These are phyloP conservation scores for Sherardia arvensis DNA, from an alignment of 257 asterid species.

Conservation along the genomic window DNA sequence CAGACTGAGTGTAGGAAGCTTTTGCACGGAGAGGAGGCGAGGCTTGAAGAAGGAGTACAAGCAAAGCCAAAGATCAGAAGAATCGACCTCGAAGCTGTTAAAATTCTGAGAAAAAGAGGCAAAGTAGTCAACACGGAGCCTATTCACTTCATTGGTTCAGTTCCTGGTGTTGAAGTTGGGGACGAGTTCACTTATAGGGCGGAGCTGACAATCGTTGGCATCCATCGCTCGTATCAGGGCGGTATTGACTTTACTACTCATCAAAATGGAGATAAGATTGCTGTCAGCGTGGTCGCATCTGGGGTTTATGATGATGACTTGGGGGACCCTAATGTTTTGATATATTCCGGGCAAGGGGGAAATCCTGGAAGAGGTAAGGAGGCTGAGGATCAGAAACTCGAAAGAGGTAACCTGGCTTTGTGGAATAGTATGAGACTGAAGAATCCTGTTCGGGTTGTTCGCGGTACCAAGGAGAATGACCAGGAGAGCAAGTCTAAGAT, in stretches of 20 bases:
- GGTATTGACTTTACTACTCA: constrained; percentile 54
- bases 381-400: too few species aligned
- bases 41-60: constrained; percentile 30
- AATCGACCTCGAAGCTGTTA: constrained; percentile 54
- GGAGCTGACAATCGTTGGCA: constrained; percentile 71
- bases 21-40: constrained; percentile 65
- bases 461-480: constrained; percentile 42
- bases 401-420: too few species aligned
- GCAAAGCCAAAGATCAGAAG: constrained; percentile 27
- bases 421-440: too few species aligned
- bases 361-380: constrained; percentile 41
- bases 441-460: too few species aligned
- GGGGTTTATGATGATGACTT: constrained; percentile 60
- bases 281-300: constrained; percentile 68
- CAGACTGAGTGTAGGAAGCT: constrained; percentile 58
- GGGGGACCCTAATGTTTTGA: constrained; percentile 49
- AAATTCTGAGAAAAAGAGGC: constrained; percentile 35
- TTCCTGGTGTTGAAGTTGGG: too few species aligned
- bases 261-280: constrained; percentile 34
- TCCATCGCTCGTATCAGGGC: constrained; percentile 63
- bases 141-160: constrained; percentile 13
- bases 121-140: constrained; percentile 45
- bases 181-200: constrained; percentile 81
- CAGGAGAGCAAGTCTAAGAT: constrained; percentile 36
- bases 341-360: constrained; percentile 84